A percentile compares a stretch with the other conserved stretches of the same genome.
These are phyloP conservation scores for Fusarium sp. DNA, from an alignment of 2,329 filamentous ascomycete species.

Conservation along the genomic window DNA sequence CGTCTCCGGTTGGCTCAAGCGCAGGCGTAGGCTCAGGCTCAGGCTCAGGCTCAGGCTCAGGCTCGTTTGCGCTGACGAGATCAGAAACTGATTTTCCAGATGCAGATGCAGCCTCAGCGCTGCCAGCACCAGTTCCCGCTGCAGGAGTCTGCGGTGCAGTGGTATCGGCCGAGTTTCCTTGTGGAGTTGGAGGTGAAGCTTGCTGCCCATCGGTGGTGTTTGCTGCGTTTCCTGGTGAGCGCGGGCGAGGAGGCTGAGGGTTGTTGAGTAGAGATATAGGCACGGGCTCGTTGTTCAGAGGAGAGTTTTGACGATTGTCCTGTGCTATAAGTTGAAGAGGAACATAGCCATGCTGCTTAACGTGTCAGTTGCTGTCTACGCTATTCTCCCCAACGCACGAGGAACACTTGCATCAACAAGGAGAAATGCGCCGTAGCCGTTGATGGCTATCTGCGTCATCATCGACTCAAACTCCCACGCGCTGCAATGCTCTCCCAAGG, in stretches of 20 bases:
- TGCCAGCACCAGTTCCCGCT: neutral
- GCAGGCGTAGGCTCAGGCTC: neutral
- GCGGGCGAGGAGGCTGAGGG: neutral
- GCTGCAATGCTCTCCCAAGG: conserved; percentile 41
- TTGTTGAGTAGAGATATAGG: neutral
- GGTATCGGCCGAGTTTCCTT: neutral
- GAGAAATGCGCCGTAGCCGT: conserved; percentile 36
- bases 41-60: neutral
- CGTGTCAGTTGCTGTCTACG: neutral
- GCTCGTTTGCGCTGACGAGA: neutral
- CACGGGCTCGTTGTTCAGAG: neutral
- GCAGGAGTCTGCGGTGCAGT: too few relatives aligned
- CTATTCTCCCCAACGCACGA: neutral
- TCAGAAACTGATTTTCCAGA: neutral
- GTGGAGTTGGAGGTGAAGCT: neutral
- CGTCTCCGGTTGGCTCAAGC: neutral
- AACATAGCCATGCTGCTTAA: conserved; percentile 13
- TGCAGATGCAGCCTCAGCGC: neutral
- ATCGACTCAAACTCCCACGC: conserved; percentile 41
- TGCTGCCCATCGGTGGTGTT: neutral
- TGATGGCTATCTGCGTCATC: conserved; percentile 23
- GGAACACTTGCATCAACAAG: conserved; percentile 36
- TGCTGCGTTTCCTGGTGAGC: too few relatives aligned
- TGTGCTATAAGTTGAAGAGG: conserved; percentile 13
- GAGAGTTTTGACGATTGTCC: neutral